These are phyloP conservation scores for Ustanciosporium gigantosporum DNA, from an alignment of 1,284 basidiomycete genomes.

Conservation along the genomic window DNA sequence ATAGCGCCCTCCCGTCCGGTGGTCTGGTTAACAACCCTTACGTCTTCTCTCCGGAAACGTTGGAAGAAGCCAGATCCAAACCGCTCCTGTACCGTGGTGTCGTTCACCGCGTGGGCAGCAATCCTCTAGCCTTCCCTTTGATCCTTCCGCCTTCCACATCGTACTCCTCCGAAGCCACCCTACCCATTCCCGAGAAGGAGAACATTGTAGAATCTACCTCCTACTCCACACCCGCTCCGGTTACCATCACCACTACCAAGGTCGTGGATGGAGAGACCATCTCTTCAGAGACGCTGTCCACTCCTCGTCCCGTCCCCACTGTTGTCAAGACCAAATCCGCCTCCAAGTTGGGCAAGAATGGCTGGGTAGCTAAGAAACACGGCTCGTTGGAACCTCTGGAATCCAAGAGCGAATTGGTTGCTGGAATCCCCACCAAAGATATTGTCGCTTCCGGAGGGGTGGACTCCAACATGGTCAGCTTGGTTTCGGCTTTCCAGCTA, in stretches of 20 bases:
- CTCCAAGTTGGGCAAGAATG: constrained; percentile 22
- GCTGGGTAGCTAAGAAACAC: constrained; percentile 32
- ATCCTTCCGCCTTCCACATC: constrained; percentile 70
- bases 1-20: constrained; percentile 10
- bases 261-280: constrained; percentile 23
- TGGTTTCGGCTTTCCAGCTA: constrained; percentile 89
- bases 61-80: constrained; percentile 64
- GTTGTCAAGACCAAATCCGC: constrained; percentile 13
- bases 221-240: constrained; percentile 21
- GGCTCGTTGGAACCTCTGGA: constrained; percentile 31
- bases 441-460: constrained; percentile 4
- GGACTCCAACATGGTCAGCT: constrained; percentile 58
- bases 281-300: constrained; percentile 17
- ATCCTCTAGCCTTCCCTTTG: constrained; percentile 81
- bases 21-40: constrained; percentile 53
- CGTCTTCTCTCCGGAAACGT: constrained; percentile 58
- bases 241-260: constrained; percentile 29
- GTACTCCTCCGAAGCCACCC: constrained; percentile 70
- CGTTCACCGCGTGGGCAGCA: constrained; percentile 74
- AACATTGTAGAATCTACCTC: constrained; percentile 9
- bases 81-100: constrained; percentile 74
- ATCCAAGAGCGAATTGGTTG: constrained; percentile 24
- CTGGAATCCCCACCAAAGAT: constrained; percentile 33
- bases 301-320: constrained; percentile 23
- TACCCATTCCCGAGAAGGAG: constrained; percentile 45